A percentile compares a stretch with the other conserved stretches of the same genome.
Conservation (phyloP, 768 basidiomycete species). For the Pisolithus microcarpus region DNA sequence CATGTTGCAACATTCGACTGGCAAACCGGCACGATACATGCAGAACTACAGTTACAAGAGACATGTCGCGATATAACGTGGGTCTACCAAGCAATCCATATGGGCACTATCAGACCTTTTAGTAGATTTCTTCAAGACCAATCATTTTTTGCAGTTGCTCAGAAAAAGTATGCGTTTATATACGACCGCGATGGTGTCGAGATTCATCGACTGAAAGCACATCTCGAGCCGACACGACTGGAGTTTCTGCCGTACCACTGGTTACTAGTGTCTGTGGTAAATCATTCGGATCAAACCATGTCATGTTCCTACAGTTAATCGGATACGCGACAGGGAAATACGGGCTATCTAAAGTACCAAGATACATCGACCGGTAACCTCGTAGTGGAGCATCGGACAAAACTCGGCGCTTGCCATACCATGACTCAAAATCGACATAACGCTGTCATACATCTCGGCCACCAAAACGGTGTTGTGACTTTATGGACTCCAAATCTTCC, state of each 20-base stretch:
- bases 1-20: conserved; percentile 94
- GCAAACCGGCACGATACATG: conserved; percentile 77
- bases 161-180: conserved; percentile 93
- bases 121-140: conserved; percentile 86
- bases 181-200: conserved; percentile 94
- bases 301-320: neutral
- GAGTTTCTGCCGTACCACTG: conserved; percentile 96
- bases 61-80: conserved; percentile 90
- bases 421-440: conserved; percentile 92
- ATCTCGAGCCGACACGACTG: conserved; percentile 83
- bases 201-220: conserved; percentile 74
- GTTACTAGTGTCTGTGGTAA: conserved; percentile 77
- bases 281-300: conserved; percentile 21
- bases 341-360: conserved; percentile 92
- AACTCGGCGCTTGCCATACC: conserved; percentile 74
- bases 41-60: conserved; percentile 85
- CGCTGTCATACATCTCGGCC: conserved; percentile 91
- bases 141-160: conserved; percentile 89
- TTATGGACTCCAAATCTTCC: conserved; percentile 96
- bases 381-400: conserved; percentile 82
- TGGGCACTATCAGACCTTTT: neutral
- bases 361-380: conserved; percentile 91
- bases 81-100: conserved; percentile 18
- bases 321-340: conserved; percentile 52
- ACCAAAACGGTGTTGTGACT: conserved; percentile 92